Percentiles rank a stretch among this genome's conserved stretches.
Conservation (phyloP, 2,329 filamentous ascomycete species). For the Emergomyces pasteurianus region DNA sequence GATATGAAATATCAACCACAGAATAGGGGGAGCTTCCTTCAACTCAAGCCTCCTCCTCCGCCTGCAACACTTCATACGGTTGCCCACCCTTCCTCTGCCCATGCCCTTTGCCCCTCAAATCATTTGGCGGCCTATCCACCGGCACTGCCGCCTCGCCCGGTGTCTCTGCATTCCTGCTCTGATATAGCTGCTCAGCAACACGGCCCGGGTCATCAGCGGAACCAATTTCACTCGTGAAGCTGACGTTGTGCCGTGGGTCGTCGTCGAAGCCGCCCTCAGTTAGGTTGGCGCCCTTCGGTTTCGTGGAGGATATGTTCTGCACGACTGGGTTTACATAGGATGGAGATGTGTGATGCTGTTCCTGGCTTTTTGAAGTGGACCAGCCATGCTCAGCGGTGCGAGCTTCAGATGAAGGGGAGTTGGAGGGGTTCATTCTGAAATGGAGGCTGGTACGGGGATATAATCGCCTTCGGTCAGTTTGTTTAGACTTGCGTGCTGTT, state of each 20-base stretch:
- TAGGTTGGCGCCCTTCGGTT: constrained; percentile 42
- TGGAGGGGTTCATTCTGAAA: constrained; percentile 4
- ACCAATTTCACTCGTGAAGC: constrained; percentile 43
- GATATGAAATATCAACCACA: background rate
- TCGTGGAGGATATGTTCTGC: constrained; percentile 19
- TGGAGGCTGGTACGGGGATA: background rate
- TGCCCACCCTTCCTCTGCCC: constrained; percentile 6
- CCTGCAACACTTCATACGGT: constrained; percentile 10
- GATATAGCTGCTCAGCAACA: constrained; percentile 30
- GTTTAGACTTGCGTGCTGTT: background rate
- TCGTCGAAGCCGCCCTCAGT: constrained; percentile 36
- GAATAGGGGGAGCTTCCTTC: background rate
- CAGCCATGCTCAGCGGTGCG: constrained; percentile 17
- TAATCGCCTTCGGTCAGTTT: background rate
- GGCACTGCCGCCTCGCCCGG: constrained; percentile 16
- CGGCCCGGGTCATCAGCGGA: constrained; percentile 44
- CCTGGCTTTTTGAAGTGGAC: constrained; percentile 13
- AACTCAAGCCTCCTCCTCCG: constrained; percentile 10
- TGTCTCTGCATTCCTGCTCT: constrained; percentile 20
- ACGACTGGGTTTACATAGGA: constrained; percentile 26
- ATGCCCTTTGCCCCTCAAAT: background rate
- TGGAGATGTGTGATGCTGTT: constrained; percentile 23
- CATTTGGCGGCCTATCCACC: constrained; percentile 12
- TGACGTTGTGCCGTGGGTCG: constrained; percentile 35
- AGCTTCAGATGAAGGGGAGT: constrained; percentile 8